Evolutionary conservation across 768 basidiomycete species (phyloP).

Genomic region (Tremella fuciformis): DNA sequence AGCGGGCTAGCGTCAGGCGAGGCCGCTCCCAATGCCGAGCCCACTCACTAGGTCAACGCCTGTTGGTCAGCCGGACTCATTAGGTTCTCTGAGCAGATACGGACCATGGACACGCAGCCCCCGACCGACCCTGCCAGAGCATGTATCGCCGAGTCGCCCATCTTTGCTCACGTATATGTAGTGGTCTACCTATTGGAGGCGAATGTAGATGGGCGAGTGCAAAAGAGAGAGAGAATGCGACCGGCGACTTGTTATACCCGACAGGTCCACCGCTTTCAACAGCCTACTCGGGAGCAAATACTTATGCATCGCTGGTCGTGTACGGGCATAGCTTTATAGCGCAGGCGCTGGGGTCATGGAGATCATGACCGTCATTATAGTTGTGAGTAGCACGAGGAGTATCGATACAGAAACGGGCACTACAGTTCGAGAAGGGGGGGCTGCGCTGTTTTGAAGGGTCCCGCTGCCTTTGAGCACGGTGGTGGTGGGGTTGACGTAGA

Average conservation of each 20-base stretch:
- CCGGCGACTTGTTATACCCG: too few relatives aligned
- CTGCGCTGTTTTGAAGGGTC: background rate
- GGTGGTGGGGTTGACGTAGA: conserved; percentile 2
- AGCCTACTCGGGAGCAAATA: too few relatives aligned
- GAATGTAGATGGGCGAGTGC: background rate
- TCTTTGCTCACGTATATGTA: conserved; percentile 9
- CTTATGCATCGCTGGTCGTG: background rate
- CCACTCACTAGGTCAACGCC: conserved; percentile 51
- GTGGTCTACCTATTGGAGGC: background rate
- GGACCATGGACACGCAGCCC: conserved; percentile 86
- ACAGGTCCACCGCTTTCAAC: too few relatives aligned
- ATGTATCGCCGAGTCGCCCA: conserved; percentile 74
- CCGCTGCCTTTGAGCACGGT: background rate
- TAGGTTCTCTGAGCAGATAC: conserved; percentile 30
- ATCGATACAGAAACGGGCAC: background rate
- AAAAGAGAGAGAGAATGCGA: background rate
- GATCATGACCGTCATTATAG: conserved; percentile 4
- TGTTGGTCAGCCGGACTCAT: conserved; percentile 14
- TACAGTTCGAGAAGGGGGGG: too few relatives aligned
- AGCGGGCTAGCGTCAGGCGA: conserved; percentile 63
- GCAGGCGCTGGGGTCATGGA: background rate
- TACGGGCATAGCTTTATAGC: conserved; percentile 1
- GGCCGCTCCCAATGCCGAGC: too few relatives aligned
- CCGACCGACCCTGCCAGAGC: conserved; percentile 84
- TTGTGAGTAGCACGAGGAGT: background rate